Evolutionary conservation across 345 rosid species (phyloP).

Genomic region (Pugionium dolabratum): DNA sequence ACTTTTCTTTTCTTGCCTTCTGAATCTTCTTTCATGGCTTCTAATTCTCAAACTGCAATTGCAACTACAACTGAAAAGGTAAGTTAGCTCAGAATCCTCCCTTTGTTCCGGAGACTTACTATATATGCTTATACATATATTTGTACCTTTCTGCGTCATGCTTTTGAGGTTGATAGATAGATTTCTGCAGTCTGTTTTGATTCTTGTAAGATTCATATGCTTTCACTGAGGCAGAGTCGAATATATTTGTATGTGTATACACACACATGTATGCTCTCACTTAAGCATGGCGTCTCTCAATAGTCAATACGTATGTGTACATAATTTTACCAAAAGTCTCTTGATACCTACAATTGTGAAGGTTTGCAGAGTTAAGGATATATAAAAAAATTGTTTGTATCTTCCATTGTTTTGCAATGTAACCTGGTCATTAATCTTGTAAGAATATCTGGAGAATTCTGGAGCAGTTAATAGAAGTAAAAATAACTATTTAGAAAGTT

Average conservation of each 20-base stretch:
- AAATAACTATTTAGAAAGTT: too few species aligned
- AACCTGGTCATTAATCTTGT: too few species aligned
- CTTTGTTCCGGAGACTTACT: conserved; percentile 13
- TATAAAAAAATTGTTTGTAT: too few species aligned
- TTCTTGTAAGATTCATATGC: conserved; percentile 10
- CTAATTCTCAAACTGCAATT: conserved; percentile 38
- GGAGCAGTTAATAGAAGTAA: too few species aligned
- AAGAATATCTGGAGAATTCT: too few species aligned
- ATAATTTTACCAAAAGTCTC: neutral
- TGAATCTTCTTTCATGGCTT: conserved; percentile 40
- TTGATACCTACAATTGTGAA: conserved; percentile 9
- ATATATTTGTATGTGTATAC: neutral
- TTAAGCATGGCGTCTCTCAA: too few species aligned
- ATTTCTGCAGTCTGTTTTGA: conserved; percentile 13
- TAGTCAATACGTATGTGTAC: too few species aligned
- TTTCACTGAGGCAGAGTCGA: conserved; percentile 1
- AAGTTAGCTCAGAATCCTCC: conserved; percentile 2
- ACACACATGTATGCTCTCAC: neutral
- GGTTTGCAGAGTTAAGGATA: neutral
- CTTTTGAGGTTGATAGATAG: conserved; percentile 18
- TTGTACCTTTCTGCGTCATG: too few species aligned
- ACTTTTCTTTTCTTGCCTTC: conserved; percentile 30
- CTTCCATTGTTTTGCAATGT: too few species aligned
- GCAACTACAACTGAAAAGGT: conserved; percentile 34
- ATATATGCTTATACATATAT: conserved; percentile 14